Conservation (phyloP, 2,329 filamentous ascomycete species). For the Pseudogymnoascus sp. region DNA sequence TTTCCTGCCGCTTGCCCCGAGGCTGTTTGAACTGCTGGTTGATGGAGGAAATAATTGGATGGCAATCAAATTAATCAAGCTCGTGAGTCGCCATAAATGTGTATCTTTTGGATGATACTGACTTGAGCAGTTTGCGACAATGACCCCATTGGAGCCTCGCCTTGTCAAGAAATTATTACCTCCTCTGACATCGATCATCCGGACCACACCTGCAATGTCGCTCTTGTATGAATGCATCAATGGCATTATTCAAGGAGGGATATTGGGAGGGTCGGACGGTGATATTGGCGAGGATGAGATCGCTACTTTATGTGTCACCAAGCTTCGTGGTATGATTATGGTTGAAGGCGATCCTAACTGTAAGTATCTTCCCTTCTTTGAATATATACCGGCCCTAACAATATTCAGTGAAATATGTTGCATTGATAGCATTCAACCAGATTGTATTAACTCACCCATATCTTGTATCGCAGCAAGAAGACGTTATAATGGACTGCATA, state of each 20-base stretch:
- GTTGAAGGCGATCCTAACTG: constrained; percentile 88
- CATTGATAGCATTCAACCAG: constrained; percentile 87
- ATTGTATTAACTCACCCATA: constrained; percentile 84
- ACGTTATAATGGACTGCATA: constrained; percentile 93
- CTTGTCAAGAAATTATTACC: constrained; percentile 86
- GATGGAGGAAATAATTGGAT: constrained; percentile 98
- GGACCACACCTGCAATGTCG: constrained; percentile 96
- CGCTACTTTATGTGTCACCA: constrained; percentile 82
- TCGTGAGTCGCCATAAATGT: constrained; percentile 46
- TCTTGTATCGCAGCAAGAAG: constrained; percentile 85
- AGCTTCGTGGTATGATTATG: constrained; percentile 88
- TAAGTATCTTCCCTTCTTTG: constrained; percentile 40
- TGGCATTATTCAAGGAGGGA: constrained; percentile 93
- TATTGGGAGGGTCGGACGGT: constrained; percentile 74
- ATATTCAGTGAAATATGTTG: constrained; percentile 83
- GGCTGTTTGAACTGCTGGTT: constrained; percentile 86
- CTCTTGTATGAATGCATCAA: constrained; percentile 97
- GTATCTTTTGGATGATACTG: constrained; percentile 49
- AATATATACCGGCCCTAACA: constrained; percentile 13
- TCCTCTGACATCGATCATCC: constrained; percentile 85
- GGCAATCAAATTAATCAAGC: constrained; percentile 98
- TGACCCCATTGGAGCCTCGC: constrained; percentile 87
- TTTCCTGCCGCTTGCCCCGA: constrained; percentile 83
- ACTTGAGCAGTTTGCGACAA: constrained; percentile 69
- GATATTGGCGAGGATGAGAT: constrained; percentile 82